A percentile compares a stretch with the other conserved stretches of the same genome.
phyloP scores from a whole-genome alignment of 441 rosid genomes.

The Capsella rubella region DNA sequence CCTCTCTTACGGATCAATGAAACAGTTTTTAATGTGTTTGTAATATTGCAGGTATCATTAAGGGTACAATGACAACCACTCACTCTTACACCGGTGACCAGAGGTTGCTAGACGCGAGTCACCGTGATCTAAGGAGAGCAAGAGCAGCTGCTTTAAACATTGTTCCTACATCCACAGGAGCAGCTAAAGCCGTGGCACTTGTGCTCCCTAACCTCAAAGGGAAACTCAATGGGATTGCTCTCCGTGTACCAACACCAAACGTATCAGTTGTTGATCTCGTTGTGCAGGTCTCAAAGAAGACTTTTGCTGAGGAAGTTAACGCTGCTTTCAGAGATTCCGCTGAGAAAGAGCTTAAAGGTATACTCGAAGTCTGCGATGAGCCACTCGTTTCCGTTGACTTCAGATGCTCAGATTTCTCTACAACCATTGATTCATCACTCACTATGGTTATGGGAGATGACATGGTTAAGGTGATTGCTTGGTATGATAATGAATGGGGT shows the following conservation, averaged over 20 bases:
- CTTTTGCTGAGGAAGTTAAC: slow-evolving; percentile 94
- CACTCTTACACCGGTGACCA: slow-evolving; percentile 99
- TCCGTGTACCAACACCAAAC: slow-evolving; percentile 96
- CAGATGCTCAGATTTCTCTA: slow-evolving; percentile 90
- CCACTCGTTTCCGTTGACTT: slow-evolving; percentile 94
- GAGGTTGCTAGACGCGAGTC: slow-evolving; percentile 91
- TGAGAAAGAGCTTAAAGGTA: slow-evolving; percentile 82
- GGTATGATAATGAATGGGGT: slow-evolving; percentile 99
- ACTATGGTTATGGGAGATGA: slow-evolving; percentile 99
- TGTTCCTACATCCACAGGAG: slow-evolving; percentile 95
- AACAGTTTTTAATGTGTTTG: slow-evolving; percentile 5
- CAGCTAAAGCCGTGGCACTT: slow-evolving; percentile 96
- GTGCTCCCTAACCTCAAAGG: slow-evolving; percentile 94
- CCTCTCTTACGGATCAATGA: background rate
- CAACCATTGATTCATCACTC: slow-evolving; percentile 84
- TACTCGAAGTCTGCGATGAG: slow-evolving; percentile 88
- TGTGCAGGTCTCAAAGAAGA: slow-evolving; percentile 89
- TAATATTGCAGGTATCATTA: slow-evolving; percentile 69
- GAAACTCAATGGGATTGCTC: slow-evolving; percentile 91
- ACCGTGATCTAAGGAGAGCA: slow-evolving; percentile 95
- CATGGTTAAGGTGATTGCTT: slow-evolving; percentile 97
- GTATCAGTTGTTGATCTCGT: slow-evolving; percentile 96
- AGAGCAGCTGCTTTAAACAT: slow-evolving; percentile 94
- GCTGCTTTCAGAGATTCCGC: slow-evolving; percentile 89
- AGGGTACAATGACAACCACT: slow-evolving; percentile 98